These are phyloP conservation scores for Globisporangium middletonii DNA, from an alignment of 352 stramenopile genomes.

Conservation along the genomic window DNA sequence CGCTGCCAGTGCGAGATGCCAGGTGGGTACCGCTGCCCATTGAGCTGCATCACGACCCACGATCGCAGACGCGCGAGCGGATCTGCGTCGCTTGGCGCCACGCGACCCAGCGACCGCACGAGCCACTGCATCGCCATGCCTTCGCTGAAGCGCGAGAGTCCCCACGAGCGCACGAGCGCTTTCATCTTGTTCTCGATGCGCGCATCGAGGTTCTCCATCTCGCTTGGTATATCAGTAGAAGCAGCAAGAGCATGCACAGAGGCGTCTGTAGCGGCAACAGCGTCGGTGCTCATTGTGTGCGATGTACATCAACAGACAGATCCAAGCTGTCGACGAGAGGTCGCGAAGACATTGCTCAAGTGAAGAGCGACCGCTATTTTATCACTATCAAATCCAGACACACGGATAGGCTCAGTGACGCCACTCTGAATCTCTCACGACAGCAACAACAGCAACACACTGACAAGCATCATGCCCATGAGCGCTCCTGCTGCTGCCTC, in stretches of 20 bases:
- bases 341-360: too few relatives aligned
- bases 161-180: slow-evolving; percentile 47
- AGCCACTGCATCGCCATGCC: slow-evolving; percentile 63
- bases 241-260: background rate
- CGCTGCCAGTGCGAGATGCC: slow-evolving; percentile 46
- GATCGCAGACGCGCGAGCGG: slow-evolving; percentile 34
- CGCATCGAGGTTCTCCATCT: background rate
- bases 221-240: background rate
- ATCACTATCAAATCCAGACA: too few relatives aligned
- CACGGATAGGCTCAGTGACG: background rate
- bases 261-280: background rate
- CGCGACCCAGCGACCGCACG: slow-evolving; percentile 18
- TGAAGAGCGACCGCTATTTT: too few relatives aligned
- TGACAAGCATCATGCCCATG: background rate
- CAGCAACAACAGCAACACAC: background rate
- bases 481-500: slow-evolving; percentile 8
- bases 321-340: background rate
- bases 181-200: slow-evolving; percentile 32
- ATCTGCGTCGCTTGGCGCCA: slow-evolving; percentile 9
- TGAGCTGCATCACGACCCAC: slow-evolving; percentile 73
- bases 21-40: slow-evolving; percentile 23
- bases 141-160: slow-evolving; percentile 61
- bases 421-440: background rate
- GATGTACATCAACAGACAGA: background rate
- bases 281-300: background rate